Evolutionary conservation across 306 rosid genomes (phyloP).

Genomic region (Ziziphus jujuba): DNA sequence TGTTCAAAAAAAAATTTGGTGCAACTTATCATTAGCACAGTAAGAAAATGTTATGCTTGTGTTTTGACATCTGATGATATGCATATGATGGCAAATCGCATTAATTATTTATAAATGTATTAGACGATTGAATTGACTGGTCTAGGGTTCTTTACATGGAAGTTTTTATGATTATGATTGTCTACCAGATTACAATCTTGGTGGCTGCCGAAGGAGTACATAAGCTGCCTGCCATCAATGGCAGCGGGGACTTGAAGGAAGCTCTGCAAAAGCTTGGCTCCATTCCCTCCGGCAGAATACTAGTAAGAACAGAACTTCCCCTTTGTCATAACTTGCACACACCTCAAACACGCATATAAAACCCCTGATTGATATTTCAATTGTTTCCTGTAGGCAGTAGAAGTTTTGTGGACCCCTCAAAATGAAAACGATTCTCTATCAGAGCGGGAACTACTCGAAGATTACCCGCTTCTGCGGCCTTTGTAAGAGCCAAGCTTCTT

Average conservation of each 20-base stretch:
- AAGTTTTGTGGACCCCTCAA: constrained; percentile 99
- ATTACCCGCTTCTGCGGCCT: constrained; percentile 96
- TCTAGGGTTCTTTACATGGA: neutral
- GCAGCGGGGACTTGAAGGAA: constrained; percentile 83
- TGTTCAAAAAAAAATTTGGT: neutral
- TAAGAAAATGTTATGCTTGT: neutral
- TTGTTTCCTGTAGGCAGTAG: constrained; percentile 70
- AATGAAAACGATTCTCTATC: constrained; percentile 92
- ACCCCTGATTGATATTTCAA: neutral
- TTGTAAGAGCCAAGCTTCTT: constrained; percentile 35
- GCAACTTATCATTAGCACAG: neutral
- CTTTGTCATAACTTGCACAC: neutral
- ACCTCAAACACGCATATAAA: no score
- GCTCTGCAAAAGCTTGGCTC: constrained; percentile 94
- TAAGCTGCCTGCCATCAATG: constrained; percentile 85
- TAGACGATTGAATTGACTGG: neutral
- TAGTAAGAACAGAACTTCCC: constrained; percentile 48
- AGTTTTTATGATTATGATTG: constrained; percentile 9
- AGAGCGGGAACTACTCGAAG: constrained; percentile 94
- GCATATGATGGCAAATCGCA: no score
- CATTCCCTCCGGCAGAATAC: constrained; percentile 75
- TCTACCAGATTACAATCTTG: constrained; percentile 75
- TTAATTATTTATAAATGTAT: no score
- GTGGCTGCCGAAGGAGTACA: constrained; percentile 93
- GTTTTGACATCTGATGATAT: neutral